Conservation (phyloP, 352 stramenopile species). For the Globisporangium splendens region DNA sequence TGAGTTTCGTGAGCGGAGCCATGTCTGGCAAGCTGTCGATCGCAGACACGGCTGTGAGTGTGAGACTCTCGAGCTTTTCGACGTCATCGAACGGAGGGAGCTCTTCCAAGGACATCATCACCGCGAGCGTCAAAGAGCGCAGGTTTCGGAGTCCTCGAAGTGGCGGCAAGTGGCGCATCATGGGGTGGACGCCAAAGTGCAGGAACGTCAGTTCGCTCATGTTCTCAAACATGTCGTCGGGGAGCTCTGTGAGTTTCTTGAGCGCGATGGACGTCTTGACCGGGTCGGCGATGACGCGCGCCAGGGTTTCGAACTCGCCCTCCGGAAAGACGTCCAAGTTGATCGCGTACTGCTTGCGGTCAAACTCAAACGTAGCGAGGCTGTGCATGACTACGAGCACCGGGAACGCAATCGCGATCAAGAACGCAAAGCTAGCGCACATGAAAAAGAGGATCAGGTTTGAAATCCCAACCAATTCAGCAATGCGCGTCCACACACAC, state of each 20-base stretch:
- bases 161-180: slow-evolving; percentile 17
- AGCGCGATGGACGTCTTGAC: slow-evolving; percentile 21
- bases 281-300: slow-evolving; percentile 23
- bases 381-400: slow-evolving; percentile 25
- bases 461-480: neutral
- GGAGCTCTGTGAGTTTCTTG: slow-evolving; percentile 19
- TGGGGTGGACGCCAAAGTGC: slow-evolving; percentile 21
- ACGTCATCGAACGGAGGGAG: slow-evolving; percentile 23
- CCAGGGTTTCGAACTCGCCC: slow-evolving; percentile 14
- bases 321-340: slow-evolving; percentile 18
- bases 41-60: slow-evolving; percentile 10
- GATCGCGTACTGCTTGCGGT: slow-evolving; percentile 20
- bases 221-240: slow-evolving; percentile 20
- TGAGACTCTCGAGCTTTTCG: slow-evolving; percentile 19
- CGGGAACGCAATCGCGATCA: slow-evolving; percentile 27
- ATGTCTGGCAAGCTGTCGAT: slow-evolving; percentile 26
- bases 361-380: slow-evolving; percentile 24
- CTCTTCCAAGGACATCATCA: slow-evolving; percentile 12
- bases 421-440: slow-evolving; percentile 25
- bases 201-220: slow-evolving; percentile 31
- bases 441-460: neutral
- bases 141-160: slow-evolving; percentile 24
- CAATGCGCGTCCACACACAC: slow-evolving; percentile 6
- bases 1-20: slow-evolving; percentile 3
- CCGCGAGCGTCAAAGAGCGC: slow-evolving; percentile 21